Conservation (phyloP, 2,329 filamentous ascomycete species). For the Pseudofabraea citricarpa region DNA sequence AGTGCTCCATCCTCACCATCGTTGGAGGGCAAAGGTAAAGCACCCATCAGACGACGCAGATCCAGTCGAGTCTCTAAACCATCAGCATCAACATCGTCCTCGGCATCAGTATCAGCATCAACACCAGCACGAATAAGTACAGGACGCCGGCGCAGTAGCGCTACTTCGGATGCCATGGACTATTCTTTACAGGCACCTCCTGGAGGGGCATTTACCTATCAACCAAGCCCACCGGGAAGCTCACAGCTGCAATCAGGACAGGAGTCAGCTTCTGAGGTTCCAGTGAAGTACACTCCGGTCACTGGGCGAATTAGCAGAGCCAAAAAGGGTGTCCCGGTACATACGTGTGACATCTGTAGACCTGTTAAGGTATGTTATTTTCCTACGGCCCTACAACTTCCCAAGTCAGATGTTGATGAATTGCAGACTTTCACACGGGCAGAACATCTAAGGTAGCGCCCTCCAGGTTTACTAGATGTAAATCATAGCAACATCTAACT, state of each 20-base stretch:
- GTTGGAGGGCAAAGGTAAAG: conserved; percentile 14
- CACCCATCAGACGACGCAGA: conserved; percentile 20
- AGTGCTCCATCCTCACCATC: conserved; percentile 12
- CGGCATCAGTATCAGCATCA: too few species aligned
- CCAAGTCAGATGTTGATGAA: conserved; percentile 10
- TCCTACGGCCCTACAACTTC: not conserved
- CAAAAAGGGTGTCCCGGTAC: conserved; percentile 30
- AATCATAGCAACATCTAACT: too few species aligned
- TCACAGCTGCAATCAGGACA: conserved; percentile 18
- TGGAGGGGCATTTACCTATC: conserved; percentile 5
- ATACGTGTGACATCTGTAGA: conserved; percentile 27
- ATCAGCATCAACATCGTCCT: conserved; percentile 11
- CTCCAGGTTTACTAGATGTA: too few species aligned
- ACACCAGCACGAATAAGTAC: conserved; percentile 12
- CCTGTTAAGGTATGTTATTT: conserved; percentile 21
- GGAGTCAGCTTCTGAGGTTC: conserved; percentile 19
- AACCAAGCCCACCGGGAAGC: conserved; percentile 16
- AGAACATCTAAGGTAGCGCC: conserved; percentile 52
- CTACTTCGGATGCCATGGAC: conserved; percentile 21
- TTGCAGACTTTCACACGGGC: conserved; percentile 56
- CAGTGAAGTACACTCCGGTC: conserved; percentile 30
- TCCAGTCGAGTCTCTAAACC: conserved; percentile 21
- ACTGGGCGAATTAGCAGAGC: conserved; percentile 28
- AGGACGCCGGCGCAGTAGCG: conserved; percentile 20
- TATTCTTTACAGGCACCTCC: conserved; percentile 16